Conservation (phyloP, 495 filamentous ascomycete species). For the Pyrenopolyporus hunteri region DNA sequence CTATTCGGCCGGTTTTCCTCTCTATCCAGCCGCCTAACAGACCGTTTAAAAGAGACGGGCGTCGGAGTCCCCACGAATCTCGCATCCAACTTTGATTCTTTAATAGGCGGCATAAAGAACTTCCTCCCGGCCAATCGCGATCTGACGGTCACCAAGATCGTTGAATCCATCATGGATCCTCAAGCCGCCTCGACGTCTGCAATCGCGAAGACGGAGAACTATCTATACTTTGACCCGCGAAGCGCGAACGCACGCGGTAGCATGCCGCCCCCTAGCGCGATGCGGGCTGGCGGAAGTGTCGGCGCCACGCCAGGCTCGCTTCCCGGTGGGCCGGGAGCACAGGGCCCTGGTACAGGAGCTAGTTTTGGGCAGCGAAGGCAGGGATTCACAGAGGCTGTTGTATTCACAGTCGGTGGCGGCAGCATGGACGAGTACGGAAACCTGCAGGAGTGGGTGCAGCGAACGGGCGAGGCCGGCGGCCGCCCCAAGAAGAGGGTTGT, state of each 20-base stretch:
- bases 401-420: constrained; percentile 95
- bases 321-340: constrained; percentile 51
- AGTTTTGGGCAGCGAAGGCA: constrained; percentile 94
- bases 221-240: constrained; percentile 97
- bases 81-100: constrained; percentile 88
- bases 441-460: constrained; percentile 90
- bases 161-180: constrained; percentile 98
- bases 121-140: constrained; percentile 95
- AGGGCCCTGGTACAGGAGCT: constrained; percentile 71
- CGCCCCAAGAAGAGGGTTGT: constrained; percentile 75
- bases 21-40: constrained; percentile 88
- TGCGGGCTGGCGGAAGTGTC: constrained; percentile 46
- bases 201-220: constrained; percentile 95
- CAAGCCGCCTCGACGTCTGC: constrained; percentile 85
- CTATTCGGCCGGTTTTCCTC: constrained; percentile 89
- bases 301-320: constrained; percentile 50
- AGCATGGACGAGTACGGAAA: constrained; percentile 99
- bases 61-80: constrained; percentile 60
- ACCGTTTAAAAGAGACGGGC: constrained; percentile 89
- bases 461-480: constrained; percentile 66
- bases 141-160: constrained; percentile 95
- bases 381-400: constrained; percentile 92
- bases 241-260: constrained; percentile 90
- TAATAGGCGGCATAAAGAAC: constrained; percentile 98
- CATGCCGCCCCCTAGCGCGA: constrained; percentile 76